Evolutionary conservation across 2,329 filamentous ascomycete species (phyloP).

Genomic region (Pyricularia pennisetigena): DNA sequence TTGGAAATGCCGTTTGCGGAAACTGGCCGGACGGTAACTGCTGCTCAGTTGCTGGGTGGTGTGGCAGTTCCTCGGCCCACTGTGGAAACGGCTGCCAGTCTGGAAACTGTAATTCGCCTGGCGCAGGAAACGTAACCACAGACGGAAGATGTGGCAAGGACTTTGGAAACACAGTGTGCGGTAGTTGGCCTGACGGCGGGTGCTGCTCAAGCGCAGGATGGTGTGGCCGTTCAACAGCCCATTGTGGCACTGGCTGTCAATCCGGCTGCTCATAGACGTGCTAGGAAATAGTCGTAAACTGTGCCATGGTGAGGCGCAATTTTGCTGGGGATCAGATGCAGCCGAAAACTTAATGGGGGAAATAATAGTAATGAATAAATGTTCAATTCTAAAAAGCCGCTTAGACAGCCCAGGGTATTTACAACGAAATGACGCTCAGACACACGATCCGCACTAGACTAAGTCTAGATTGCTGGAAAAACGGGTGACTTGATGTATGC

Average conservation of each 20-base stretch:
- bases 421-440: constrained; percentile 1
- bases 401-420: constrained; percentile 1
- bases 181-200: constrained; percentile 2
- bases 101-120: neutral
- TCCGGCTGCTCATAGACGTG: neutral
- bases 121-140: neutral
- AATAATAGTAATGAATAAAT: neutral
- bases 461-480: neutral
- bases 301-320: neutral
- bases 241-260: constrained; percentile 6
- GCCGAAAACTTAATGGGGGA: neutral
- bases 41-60: constrained; percentile 4
- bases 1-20: neutral
- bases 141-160: constrained; percentile 3
- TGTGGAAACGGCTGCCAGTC: constrained; percentile 3
- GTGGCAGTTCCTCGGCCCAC: neutral
- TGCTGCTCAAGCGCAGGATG: constrained; percentile 4
- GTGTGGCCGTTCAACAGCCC: constrained; percentile 1
- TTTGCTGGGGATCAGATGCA: neutral
- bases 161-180: constrained; percentile 1
- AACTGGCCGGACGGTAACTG: constrained; percentile 2
- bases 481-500: neutral
- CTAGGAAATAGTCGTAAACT: neutral
- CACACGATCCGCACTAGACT: neutral
- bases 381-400: neutral